Evolutionary conservation across 805 yeast genomes (phyloP).

Genomic region (Cyberlindnera samutprakarnensis): DNA sequence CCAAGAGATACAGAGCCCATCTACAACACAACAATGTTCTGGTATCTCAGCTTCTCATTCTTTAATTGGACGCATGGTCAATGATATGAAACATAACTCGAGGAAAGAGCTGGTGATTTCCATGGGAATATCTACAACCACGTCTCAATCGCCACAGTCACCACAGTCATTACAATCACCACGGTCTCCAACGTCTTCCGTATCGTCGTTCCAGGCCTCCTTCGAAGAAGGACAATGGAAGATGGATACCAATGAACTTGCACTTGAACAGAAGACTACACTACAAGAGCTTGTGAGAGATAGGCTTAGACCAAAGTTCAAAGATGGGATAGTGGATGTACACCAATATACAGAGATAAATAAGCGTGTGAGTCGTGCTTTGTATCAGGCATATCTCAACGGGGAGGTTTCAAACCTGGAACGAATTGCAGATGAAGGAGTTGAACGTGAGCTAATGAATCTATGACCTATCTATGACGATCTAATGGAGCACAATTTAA

Average conservation of each 20-base stretch:
- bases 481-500: neutral
- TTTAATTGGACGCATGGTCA: neutral
- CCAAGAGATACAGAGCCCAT: neutral
- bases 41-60: too few species aligned
- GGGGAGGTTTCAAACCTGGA: conserved; percentile 10
- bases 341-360: conserved; percentile 53
- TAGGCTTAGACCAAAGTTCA: conserved; percentile 41
- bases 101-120: neutral
- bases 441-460: conserved; percentile 5
- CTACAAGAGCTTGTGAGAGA: conserved; percentile 54
- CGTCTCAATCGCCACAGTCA: neutral
- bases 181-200: conserved; percentile 1
- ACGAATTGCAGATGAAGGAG: conserved; percentile 13
- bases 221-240: neutral
- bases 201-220: neutral
- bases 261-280: conserved; percentile 39
- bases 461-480: conserved; percentile 2
- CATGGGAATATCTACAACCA: neutral
- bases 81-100: conserved; percentile 1
- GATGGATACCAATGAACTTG: conserved; percentile 4
- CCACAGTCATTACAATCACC: neutral
- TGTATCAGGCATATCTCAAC: conserved; percentile 35
- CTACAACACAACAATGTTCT: neutral
- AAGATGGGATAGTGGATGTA: conserved; percentile 25
- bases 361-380: conserved; percentile 49